These are phyloP conservation scores for Pleochaeta shiraiana DNA, from an alignment of 2,329 filamentous ascomycete species.

Conservation along the genomic window DNA sequence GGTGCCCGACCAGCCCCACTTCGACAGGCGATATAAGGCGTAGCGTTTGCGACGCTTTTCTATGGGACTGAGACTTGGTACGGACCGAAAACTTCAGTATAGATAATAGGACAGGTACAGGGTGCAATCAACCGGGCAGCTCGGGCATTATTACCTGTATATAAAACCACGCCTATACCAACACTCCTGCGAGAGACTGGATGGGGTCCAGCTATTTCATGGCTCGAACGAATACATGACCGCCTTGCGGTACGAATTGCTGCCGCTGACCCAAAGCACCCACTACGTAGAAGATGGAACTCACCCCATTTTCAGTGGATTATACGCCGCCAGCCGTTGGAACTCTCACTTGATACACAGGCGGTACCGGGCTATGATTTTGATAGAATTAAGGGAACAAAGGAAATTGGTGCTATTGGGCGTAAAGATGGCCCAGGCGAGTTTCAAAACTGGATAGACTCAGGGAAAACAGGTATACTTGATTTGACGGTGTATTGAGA, in stretches of 20 bases:
- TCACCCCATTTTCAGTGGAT: too few species aligned
- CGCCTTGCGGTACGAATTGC: not conserved
- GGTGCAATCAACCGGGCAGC: not conserved
- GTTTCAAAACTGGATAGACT: too few species aligned
- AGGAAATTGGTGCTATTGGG: too few species aligned
- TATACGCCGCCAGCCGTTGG: too few species aligned
- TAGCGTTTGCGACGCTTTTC: not conserved
- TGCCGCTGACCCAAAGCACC: too few species aligned
- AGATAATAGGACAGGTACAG: not conserved
- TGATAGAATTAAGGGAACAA: too few species aligned
- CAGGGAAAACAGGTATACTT: too few species aligned
- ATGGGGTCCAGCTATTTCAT: not conserved
- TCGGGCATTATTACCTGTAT: not conserved
- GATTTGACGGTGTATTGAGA: too few species aligned
- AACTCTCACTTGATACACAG: too few species aligned
- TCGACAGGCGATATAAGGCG: not conserved
- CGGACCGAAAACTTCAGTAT: not conserved
- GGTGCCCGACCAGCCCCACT: not conserved
- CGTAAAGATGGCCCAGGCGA: too few species aligned
- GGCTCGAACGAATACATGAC: not conserved
- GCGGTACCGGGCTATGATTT: too few species aligned
- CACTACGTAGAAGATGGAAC: too few species aligned
- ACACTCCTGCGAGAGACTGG: not conserved
- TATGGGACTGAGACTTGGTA: slow-evolving; percentile 2
- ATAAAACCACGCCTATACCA: not conserved